Evolutionary conservation across 257 asterid genomes (phyloP).

Genomic region (Jacaranda mimosifolia): DNA sequence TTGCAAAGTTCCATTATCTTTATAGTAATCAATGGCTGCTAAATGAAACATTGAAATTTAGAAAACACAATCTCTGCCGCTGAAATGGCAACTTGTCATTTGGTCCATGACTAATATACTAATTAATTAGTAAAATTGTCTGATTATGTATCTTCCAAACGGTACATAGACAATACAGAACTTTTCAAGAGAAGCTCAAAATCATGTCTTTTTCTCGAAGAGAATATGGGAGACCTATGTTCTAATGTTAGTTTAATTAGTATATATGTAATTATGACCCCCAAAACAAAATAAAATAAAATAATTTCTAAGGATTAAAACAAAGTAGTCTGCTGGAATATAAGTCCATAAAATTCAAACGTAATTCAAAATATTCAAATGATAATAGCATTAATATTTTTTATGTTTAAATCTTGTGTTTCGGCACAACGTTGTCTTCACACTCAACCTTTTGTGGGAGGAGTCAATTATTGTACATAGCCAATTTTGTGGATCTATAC

Average conservation of each 20-base stretch:
- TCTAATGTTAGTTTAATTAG: slow-evolving; percentile 9
- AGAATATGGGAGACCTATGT: slow-evolving; percentile 38
- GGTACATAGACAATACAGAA: slow-evolving; percentile 34
- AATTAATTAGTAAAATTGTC: slow-evolving; percentile 18
- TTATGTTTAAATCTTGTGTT: slow-evolving; percentile 11
- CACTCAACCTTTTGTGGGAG: slow-evolving; percentile 35
- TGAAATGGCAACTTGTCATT: slow-evolving; percentile 24
- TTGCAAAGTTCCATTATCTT: neutral
- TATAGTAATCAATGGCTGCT: slow-evolving; percentile 34
- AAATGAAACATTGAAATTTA: slow-evolving; percentile 12
- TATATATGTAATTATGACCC: slow-evolving; percentile 13
- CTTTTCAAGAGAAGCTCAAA: slow-evolving; percentile 40
- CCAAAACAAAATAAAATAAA: neutral
- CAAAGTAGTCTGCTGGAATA: slow-evolving; percentile 19
- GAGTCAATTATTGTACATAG: slow-evolving; percentile 22
- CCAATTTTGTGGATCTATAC: neutral
- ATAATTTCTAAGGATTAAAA: neutral
- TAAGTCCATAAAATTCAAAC: slow-evolving; percentile 37
- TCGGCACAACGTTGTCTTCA: slow-evolving; percentile 41
- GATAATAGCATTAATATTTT: neutral
- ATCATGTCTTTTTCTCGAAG: slow-evolving; percentile 38
- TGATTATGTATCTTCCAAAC: slow-evolving; percentile 33
- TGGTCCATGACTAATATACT: slow-evolving; percentile 19
- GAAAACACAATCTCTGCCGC: neutral
- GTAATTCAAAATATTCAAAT: slow-evolving; percentile 30